A percentile compares a stretch with the other conserved stretches of the same genome.
Conservation (phyloP, 257 asterid genomes). For the Echites panduratus region DNA sequence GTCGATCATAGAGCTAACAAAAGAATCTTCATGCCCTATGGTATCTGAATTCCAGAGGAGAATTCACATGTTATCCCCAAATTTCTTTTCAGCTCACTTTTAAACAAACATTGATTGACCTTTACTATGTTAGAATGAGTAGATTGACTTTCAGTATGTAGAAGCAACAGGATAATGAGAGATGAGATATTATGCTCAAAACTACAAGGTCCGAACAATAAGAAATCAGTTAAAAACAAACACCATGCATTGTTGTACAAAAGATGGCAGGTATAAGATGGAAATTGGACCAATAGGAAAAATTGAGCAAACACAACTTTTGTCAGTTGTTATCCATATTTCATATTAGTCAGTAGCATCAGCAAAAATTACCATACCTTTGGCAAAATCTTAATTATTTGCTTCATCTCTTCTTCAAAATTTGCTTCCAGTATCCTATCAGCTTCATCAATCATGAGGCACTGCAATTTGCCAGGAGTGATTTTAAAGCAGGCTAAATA, state of each 20-base stretch:
- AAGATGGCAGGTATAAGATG: not conserved
- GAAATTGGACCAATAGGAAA: not conserved
- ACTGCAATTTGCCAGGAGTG: conserved; percentile 48
- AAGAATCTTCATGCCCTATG: not conserved
- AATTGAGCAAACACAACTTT: not conserved
- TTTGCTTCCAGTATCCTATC: conserved; percentile 94
- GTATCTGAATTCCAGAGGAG: not conserved
- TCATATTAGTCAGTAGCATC: not conserved
- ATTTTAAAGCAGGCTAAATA: not conserved
- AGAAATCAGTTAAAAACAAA: not conserved
- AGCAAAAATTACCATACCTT: conserved; percentile 46
- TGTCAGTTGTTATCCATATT: not conserved
- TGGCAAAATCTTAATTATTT: conserved; percentile 68
- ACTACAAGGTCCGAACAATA: not conserved
- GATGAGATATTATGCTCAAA: not conserved
- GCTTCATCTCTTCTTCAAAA: conserved; percentile 93
- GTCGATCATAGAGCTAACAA: not conserved
- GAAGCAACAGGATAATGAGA: not conserved
- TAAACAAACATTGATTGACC: not conserved
- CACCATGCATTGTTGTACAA: not conserved
- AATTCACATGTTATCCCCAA: not conserved
- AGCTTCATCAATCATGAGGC: conserved; percentile 92
- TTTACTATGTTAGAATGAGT: no score
- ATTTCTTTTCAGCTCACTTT: not conserved
- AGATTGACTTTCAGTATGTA: not conserved